phyloP scores from a whole-genome alignment of 2,329 filamentous ascomycete genomes.

The Ustulina deusta region DNA sequence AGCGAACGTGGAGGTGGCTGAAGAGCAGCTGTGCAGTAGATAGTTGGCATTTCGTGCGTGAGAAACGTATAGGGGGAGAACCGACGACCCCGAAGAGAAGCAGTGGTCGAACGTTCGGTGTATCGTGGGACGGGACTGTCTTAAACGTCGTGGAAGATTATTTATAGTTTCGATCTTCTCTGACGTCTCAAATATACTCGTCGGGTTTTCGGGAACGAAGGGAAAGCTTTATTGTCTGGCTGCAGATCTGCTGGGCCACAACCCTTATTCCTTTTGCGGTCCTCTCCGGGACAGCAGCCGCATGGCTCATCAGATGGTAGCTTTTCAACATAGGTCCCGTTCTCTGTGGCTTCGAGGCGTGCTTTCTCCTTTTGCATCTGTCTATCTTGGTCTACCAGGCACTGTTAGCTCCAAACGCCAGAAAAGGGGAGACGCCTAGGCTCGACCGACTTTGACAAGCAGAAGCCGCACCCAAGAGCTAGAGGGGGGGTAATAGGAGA shows the following conservation, averaged over 20 bases:
- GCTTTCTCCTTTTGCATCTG: slow-evolving; percentile 37
- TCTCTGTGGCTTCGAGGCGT: slow-evolving; percentile 37
- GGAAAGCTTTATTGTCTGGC: no score
- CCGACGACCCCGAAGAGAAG: background rate
- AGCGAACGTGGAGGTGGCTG: background rate
- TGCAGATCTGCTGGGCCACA: background rate
- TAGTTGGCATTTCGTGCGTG: background rate
- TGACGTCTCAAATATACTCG: background rate
- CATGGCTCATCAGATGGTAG: slow-evolving; percentile 38
- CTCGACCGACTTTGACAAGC: background rate
- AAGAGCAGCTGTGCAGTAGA: background rate
- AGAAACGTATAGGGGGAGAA: slow-evolving; percentile 1
- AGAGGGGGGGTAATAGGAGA: background rate
- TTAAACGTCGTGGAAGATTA: background rate
- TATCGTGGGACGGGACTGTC: background rate
- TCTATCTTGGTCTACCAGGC: slow-evolving; percentile 39
- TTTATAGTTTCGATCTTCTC: no score
- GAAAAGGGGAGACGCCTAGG: background rate
- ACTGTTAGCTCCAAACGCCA: slow-evolving; percentile 14
- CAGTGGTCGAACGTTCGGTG: background rate
- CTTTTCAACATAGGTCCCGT: slow-evolving; percentile 43
- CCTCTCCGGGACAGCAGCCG: slow-evolving; percentile 46
- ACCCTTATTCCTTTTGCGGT: slow-evolving; percentile 40
- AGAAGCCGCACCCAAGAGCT: background rate
- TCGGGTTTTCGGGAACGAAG: background rate